Base-by-base conservation (phyloP, 768 basidiomycete genomes). In the Tulasnella sp. region DNA sequence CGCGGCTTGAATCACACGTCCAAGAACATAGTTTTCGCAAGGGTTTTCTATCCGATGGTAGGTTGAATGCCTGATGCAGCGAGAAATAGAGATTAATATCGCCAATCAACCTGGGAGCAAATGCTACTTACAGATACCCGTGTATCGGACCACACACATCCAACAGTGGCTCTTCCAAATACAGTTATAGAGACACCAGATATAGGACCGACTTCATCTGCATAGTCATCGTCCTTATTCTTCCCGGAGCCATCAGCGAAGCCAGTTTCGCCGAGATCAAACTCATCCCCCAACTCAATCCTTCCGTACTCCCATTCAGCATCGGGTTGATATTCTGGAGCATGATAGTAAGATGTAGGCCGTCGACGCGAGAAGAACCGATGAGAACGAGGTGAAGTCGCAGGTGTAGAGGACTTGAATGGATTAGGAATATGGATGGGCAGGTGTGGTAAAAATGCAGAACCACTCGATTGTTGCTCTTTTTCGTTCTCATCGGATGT, bases 351-450 rank as follows among this genome's bases (percentile, higher is more conserved):
- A n/a, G n/a, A n/a, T n/a, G n/a, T n/a, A n/a, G n/a, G n/a, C n/a
- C n/a, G n/a, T n/a, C n/a, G n/a, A n/a, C n/a, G n/a, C n/a, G n/a
- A n/a, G n/a, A n/a, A n/a, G 20, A 28, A 51, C n/a, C 49, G 49
- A 24, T 39, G 44, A 41, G 31, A 51, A 9, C 49, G 49, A 31
- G 27, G 39, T 20, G 49, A 51, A 51, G 13, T 29, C 49, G 41
- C 8, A 29, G 37, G 9, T 24, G 32, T 27, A 15, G 49, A 42
- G 24, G 40, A 4, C 27, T 78, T 85, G 68, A 85, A 78, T 3
- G 78, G 72, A 54, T 78, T 81, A 5, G 79, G 69, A n/a, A 82
- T 64, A 15, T 57, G 41, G 0, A 46, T 28, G 3, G 47, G 24
- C 20, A 48, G 37, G 12, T 27, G 28, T 13, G 32, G 47, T 20